These are phyloP conservation scores for Ambrosiella beaveri DNA, from an alignment of 2,329 filamentous ascomycete species.

Conservation along the genomic window DNA sequence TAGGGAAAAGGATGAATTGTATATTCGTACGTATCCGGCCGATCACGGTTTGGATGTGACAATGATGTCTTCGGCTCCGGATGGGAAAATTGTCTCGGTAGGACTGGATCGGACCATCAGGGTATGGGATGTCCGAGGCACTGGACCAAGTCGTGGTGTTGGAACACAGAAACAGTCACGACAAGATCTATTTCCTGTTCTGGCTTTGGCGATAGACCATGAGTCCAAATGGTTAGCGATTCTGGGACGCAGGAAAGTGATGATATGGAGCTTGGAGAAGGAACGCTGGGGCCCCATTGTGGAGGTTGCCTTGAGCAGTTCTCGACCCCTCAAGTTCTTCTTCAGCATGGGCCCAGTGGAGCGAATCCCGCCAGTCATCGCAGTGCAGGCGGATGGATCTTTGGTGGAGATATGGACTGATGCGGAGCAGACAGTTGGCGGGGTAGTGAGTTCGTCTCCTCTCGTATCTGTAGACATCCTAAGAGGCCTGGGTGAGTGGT, in stretches of 20 bases:
- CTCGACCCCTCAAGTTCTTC: slow-evolving; percentile 45
- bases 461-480: slow-evolving; percentile 33
- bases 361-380: slow-evolving; percentile 25
- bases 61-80: slow-evolving; percentile 42
- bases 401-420: slow-evolving; percentile 40
- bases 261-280: slow-evolving; percentile 45
- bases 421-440: slow-evolving; percentile 21
- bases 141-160: slow-evolving; percentile 22
- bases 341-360: slow-evolving; percentile 26
- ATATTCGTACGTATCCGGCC: slow-evolving; percentile 40
- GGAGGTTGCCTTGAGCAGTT: slow-evolving; percentile 31
- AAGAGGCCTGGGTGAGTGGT: slow-evolving; percentile 27
- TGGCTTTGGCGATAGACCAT: slow-evolving; percentile 47
- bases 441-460: slow-evolving; percentile 32
- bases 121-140: slow-evolving; percentile 43
- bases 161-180: not conserved
- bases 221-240: slow-evolving; percentile 49
- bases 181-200: slow-evolving; percentile 34
- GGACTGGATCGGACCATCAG: slow-evolving; percentile 53
- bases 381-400: slow-evolving; percentile 47
- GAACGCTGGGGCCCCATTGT: slow-evolving; percentile 38
- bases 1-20: slow-evolving; percentile 29
- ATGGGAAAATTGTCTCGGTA: slow-evolving; percentile 50
- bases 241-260: slow-evolving; percentile 38
- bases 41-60: slow-evolving; percentile 55